These are phyloP conservation scores for Naganishia sp. DNA, from an alignment of 1,284 basidiomycete species.

Conservation along the genomic window DNA sequence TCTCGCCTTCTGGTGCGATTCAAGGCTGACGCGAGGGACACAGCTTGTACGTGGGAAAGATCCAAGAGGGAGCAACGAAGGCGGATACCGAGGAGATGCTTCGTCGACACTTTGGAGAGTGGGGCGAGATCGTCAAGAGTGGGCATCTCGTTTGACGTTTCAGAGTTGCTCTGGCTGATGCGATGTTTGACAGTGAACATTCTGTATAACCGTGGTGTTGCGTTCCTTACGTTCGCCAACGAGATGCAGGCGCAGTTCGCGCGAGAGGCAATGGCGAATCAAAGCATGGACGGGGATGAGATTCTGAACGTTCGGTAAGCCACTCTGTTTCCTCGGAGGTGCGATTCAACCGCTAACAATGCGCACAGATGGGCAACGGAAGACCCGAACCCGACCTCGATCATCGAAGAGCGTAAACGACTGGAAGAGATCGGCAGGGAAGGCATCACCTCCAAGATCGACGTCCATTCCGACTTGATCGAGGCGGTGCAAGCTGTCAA, in stretches of 20 bases:
- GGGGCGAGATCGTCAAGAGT: constrained; percentile 94
- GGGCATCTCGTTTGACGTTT: constrained; percentile 49
- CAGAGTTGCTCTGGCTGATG: neutral
- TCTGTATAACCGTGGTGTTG: constrained; percentile 89
- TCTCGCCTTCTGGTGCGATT: neutral
- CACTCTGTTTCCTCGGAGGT: too few relatives aligned
- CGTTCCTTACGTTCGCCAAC: constrained; percentile 91
- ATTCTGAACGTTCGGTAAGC: constrained; percentile 85
- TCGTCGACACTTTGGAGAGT: constrained; percentile 89
- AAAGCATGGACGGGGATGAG: constrained; percentile 95
- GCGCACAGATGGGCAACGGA: constrained; percentile 78
- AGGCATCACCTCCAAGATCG: constrained; percentile 69
- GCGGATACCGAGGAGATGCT: constrained; percentile 87
- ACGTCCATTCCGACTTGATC: constrained; percentile 79
- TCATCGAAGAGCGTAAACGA: constrained; percentile 76
- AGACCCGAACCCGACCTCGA: constrained; percentile 88
- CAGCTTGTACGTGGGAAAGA: constrained; percentile 82
- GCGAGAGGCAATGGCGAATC: constrained; percentile 98
- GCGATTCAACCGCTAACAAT: constrained; percentile 15
- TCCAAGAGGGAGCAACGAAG: constrained; percentile 85
- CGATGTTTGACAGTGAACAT: constrained; percentile 67
- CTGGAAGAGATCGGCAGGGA: constrained; percentile 78
- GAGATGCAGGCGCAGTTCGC: constrained; percentile 92
- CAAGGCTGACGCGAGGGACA: neutral
- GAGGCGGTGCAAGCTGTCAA: constrained; percentile 79